Base-by-base conservation (phyloP, 1,284 basidiomycete species). In the Ceratorhiza oryzae-sativae region DNA sequence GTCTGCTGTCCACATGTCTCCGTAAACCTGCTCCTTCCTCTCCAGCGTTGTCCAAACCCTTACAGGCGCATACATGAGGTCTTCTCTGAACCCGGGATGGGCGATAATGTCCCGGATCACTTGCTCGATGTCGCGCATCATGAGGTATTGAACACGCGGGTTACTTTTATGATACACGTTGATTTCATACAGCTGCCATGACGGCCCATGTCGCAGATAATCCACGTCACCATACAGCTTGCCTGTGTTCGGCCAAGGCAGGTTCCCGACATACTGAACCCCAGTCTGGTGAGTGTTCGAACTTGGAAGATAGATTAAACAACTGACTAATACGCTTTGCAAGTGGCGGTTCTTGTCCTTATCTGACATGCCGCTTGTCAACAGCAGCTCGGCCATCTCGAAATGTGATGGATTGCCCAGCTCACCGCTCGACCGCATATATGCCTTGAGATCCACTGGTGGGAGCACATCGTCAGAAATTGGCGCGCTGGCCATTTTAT, bases 201-300 rank as follows among this genome's bases (percentile, higher is more conserved):
- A 46, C 3, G 71, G 60, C 0, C 79, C 77, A 8, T 25, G 53
- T 1, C 77, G 79, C 2, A 79, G 55, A 3, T 39, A n/a, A 56
- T 79, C 75, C 36, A 80, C 67, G 34, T 65, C 60, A 23, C 75
- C 41, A 1, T 75, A 58, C 36, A 79, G 75, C 1, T 62, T 34
- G 6, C 74, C 42, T 1, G 75, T 77, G 61, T 75, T 77, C 18
- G 55, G 12, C 59, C 59, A 61, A 2, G 59, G 59, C 3, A 23
- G 18, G 8, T 25, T 27, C 34, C 56, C 36, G 18, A 2, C 9
- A 27, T 59, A 59, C 56, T 41, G 27, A 9, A 10, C 34, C 2
- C n/a, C 13, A 6, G 30, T 15, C 12, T 30, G 18, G 9, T 25
- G 13, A 27, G 59, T 46, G 3, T 15, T 3, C 41, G 32, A 39